Evolutionary conservation across 805 yeast species (phyloP), one percentile per base, ranked within the genome.

Genomic region (Ogataea siamensis): DNA sequence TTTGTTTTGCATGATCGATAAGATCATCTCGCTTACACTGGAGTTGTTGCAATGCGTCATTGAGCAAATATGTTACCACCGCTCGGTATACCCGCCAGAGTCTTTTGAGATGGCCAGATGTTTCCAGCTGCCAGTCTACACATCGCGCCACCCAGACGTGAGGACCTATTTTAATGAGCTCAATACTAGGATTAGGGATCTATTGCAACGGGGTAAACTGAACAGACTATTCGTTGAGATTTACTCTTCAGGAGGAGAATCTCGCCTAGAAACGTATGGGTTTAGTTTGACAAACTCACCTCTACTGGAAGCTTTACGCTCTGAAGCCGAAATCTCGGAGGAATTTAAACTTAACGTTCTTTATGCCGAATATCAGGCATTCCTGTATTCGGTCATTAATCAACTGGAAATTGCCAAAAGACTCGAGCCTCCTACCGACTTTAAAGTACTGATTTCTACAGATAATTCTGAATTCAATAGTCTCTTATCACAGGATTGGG

Each of bases 51-150:
- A 64, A 3, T 74, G 71, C 1, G 68, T 73, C 62, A 51, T 75
- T 7, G 81, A 80, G 42, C 76, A 76, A 28, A 64, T 81, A 1
- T 57, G 81, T 33, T 80, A 73, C 53, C 60, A 71, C 34, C 68
- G 78, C 32, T 53, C 59, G 1, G 58, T 83, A 0, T 83, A 83
- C 48, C 81, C 81, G 0, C 50, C 40, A 1, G 70, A 64, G 34
- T 65, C 80, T 0, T 84, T 74, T 51, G 63, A 60, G 15, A 52
- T 54, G 9, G 60, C 62, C 3, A 64, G 67, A 16, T 67, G 72
- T 4, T 75, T 72, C 48, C 65, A 68, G 25, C 37, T 75, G 11
- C 58, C 55, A 26, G 59, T 70, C 0, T 71, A 73, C 9, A 60
- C 66, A 24, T 66, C 63, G 34, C 57, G 80, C 42, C 76, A 74